Conservation (phyloP, 139 green algal species). For the Tetraselmis chui region DNA sequence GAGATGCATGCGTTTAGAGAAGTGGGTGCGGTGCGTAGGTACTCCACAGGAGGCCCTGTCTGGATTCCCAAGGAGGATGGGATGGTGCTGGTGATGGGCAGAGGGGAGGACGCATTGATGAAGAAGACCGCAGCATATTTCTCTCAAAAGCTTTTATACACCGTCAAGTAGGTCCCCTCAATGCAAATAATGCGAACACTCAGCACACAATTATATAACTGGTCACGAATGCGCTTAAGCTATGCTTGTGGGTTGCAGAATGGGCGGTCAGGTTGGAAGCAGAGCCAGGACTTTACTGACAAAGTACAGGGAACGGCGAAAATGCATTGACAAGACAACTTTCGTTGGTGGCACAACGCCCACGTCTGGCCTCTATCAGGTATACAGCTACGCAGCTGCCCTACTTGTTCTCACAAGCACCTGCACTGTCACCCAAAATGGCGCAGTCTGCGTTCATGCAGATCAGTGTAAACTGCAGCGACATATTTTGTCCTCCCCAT, state of each 20-base stretch:
- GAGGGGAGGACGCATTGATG: neutral
- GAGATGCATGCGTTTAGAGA: no score
- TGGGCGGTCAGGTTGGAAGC: neutral
- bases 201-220: no score
- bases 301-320: slow-evolving; percentile 4
- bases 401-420: no score
- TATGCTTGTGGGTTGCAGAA: neutral
- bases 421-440: no score
- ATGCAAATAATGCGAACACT: neutral
- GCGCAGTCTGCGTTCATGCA: no score
- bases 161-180: neutral
- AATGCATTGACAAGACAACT: slow-evolving; percentile 4
- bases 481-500: no score
- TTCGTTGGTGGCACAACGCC: slow-evolving; percentile 1
- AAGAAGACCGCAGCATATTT: neutral
- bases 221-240: no score
- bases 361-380: slow-evolving; percentile 3
- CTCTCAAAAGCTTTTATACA: neutral
- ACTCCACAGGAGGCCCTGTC: neutral
- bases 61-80: slow-evolving; percentile 4
- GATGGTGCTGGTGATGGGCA: neutral
- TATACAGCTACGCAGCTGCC: neutral
- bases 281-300: neutral
- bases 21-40: no score
- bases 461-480: no score